phyloP scores from a whole-genome alignment of 1,139 yeast genomes.

The Hansenula anomala region DNA sequence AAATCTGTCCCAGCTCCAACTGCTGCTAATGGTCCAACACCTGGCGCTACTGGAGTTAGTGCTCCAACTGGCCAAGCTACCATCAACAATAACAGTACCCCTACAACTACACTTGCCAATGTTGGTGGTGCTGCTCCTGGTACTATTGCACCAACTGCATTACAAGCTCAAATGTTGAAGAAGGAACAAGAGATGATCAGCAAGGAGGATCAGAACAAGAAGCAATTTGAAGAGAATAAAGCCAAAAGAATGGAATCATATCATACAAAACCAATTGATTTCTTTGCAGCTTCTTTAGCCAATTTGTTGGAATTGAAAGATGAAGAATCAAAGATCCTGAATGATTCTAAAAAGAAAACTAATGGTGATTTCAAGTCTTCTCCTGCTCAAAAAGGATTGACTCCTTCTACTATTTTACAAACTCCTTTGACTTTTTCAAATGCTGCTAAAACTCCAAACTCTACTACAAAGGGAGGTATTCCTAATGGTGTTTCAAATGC shows the following conservation, averaged over 20 bases:
- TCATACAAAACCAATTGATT: constrained; percentile 15
- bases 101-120: neutral
- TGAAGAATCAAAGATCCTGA: constrained; percentile 19
- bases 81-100: no score
- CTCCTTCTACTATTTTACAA: constrained; percentile 24
- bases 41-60: neutral
- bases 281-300: constrained; percentile 21
- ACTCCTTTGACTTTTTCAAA: constrained; percentile 22
- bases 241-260: constrained; percentile 18
- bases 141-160: constrained; percentile 3
- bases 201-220: constrained; percentile 14
- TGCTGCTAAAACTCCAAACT: constrained; percentile 19
- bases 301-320: constrained; percentile 20
- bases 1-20: constrained; percentile 15
- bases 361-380: constrained; percentile 9
- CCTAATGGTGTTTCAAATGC: constrained; percentile 4
- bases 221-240: constrained; percentile 14
- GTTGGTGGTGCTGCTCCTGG: neutral
- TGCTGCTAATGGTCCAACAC: constrained; percentile 1
- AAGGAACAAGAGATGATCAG: constrained; percentile 19
- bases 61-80: no score
- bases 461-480: constrained; percentile 10
- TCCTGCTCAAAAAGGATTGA: constrained; percentile 19
- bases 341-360: constrained; percentile 11
- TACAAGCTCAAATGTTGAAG: constrained; percentile 15